Percentiles rank a stretch among this genome's conserved stretches.
Conservation (phyloP, 192 early-diverging fungal species). For the Dissophora globulifera region DNA sequence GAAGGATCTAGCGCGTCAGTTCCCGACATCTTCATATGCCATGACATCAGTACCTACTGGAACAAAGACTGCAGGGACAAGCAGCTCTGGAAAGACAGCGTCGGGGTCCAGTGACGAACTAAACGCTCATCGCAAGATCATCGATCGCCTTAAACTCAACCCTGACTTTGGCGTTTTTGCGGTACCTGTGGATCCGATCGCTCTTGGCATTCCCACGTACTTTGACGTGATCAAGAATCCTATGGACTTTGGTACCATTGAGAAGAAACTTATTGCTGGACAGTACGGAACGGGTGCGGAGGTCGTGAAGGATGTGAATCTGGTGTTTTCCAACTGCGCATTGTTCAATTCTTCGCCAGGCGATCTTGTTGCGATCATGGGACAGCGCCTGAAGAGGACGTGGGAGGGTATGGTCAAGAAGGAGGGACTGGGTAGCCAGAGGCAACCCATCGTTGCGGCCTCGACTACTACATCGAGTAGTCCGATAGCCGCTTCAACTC, state of each 20-base stretch:
- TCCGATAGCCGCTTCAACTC: neutral
- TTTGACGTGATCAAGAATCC: constrained; percentile 76
- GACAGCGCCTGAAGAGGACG: constrained; percentile 63
- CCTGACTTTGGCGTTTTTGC: constrained; percentile 58
- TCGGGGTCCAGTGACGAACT: constrained; percentile 21
- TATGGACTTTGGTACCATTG: constrained; percentile 75
- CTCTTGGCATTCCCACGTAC: constrained; percentile 75
- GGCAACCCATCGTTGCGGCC: neutral
- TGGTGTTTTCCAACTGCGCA: constrained; percentile 82
- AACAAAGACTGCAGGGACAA: constrained; percentile 5
- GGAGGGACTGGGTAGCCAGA: constrained; percentile 36
- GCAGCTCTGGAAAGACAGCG: constrained; percentile 6
- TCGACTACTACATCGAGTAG: neutral
- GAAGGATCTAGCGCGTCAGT: constrained; percentile 30
- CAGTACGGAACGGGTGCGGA: constrained; percentile 51
- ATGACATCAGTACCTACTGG: neutral
- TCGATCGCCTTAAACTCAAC: constrained; percentile 48
- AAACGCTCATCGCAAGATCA: constrained; percentile 39
- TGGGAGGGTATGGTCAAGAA: constrained; percentile 48
- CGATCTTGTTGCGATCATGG: constrained; percentile 65
- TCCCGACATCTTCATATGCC: constrained; percentile 20
- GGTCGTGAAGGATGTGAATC: constrained; percentile 60
- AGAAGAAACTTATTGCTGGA: constrained; percentile 53
- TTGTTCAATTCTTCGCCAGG: constrained; percentile 70
- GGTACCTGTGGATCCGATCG: constrained; percentile 78